A percentile compares a stretch with the other conserved stretches of the same genome.
These are phyloP conservation scores for Tolypocladium endophyticum DNA, from an alignment of 2,329 filamentous ascomycete species.

Conservation along the genomic window DNA sequence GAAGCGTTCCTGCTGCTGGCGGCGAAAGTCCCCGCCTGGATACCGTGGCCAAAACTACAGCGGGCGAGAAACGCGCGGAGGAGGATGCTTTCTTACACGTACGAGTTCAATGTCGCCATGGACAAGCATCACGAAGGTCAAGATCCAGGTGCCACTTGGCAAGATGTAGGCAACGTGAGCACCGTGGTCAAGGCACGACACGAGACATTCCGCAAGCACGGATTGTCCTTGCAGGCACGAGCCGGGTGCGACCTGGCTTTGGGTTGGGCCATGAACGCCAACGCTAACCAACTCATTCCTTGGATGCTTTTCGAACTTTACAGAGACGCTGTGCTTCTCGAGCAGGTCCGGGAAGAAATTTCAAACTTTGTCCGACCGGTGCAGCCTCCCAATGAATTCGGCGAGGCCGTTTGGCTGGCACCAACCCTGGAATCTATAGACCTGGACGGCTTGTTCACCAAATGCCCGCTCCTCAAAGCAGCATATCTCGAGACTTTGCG, in stretches of 20 bases:
- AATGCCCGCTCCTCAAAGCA: conserved; percentile 27
- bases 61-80: conserved; percentile 18
- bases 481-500: conserved; percentile 29
- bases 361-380: conserved; percentile 18
- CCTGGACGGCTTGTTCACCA: conserved; percentile 21
- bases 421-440: conserved; percentile 23
- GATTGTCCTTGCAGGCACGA: conserved; percentile 18
- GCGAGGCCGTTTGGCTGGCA: conserved; percentile 22
- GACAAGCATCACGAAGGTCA: conserved; percentile 21
- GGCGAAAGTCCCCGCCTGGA: conserved; percentile 18
- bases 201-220: conserved; percentile 17
- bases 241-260: conserved; percentile 23
- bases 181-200: conserved; percentile 18
- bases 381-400: conserved; percentile 25
- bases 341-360: conserved; percentile 27
- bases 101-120: conserved; percentile 24
- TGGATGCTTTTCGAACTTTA: conserved; percentile 33
- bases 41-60: conserved; percentile 21
- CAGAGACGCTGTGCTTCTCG: conserved; percentile 25
- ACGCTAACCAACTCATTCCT: conserved; percentile 23
- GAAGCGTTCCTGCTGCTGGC: conserved; percentile 20
- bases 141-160: conserved; percentile 22
- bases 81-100: conserved; percentile 15
- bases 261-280: conserved; percentile 27
- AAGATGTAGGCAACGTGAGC: conserved; percentile 25